phyloP scores from a whole-genome alignment of 148 eudicot genomes.

The Nyssa sinensis region DNA sequence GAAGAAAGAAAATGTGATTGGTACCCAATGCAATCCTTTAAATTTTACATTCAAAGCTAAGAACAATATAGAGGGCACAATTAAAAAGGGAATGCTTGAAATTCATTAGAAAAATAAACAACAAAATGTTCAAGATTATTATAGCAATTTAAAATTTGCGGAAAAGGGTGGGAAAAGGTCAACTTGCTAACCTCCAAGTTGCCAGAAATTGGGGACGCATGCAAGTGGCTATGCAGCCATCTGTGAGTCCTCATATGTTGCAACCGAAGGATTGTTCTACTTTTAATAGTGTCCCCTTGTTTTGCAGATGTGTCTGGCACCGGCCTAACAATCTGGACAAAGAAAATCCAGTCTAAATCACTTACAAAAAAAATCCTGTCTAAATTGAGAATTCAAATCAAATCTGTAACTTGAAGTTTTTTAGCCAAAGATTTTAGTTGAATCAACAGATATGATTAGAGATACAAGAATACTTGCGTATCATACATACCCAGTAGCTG shows the following conservation, averaged over 20 bases:
- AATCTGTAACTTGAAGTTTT: not conserved
- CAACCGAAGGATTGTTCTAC: constrained; percentile 66
- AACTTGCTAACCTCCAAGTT: constrained; percentile 70
- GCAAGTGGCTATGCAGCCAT: constrained; percentile 97
- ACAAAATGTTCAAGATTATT: no score
- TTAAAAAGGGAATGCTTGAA: not conserved
- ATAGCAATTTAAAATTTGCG: not conserved
- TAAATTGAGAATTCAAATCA: not conserved
- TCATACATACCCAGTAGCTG: constrained; percentile 84
- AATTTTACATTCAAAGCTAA: not conserved
- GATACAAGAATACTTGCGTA: no score
- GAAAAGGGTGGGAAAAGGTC: not conserved
- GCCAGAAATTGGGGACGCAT: constrained; percentile 91
- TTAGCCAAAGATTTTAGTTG: not conserved
- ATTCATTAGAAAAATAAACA: not conserved
- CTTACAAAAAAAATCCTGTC: not conserved
- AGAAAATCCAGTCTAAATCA: not conserved
- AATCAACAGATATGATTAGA: no score
- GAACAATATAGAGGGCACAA: not conserved
- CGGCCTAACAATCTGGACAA: constrained; percentile 69
- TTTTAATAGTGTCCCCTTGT: constrained; percentile 79
- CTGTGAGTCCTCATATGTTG: constrained; percentile 87
- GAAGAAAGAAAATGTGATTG: no score
- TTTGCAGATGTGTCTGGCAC: constrained; percentile 53
- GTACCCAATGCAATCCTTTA: no score